Percentiles rank a stretch among this genome's conserved stretches.
Conservation (phyloP, 2,329 filamentous ascomycete species). For the Lojkania enalia region DNA sequence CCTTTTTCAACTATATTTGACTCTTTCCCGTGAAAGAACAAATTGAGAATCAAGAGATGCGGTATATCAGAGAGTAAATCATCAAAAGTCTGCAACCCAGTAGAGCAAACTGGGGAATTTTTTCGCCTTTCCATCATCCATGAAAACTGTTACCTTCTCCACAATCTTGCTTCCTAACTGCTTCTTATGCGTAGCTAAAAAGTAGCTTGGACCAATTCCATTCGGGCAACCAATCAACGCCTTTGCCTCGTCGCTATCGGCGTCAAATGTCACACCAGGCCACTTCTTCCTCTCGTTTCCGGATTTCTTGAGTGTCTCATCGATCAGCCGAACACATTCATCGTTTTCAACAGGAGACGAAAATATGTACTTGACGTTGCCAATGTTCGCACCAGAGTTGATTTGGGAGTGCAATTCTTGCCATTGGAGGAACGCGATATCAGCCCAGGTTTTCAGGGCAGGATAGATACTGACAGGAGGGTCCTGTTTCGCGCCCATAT, state of each 20-base stretch:
- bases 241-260: not conserved
- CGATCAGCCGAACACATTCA: not conserved
- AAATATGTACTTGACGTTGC: conserved; percentile 1
- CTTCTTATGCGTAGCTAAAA: conserved; percentile 6
- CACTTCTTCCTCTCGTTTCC: not conserved
- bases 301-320: not conserved
- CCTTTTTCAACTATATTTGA: too few relatives aligned
- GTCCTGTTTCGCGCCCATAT: not conserved
- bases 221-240: conserved; percentile 4
- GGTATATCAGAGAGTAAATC: too few relatives aligned
- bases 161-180: conserved; percentile 7
- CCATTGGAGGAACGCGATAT: conserved; percentile 7
- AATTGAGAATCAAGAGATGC: too few relatives aligned
- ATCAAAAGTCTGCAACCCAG: conserved; percentile 2
- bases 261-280: conserved; percentile 1
- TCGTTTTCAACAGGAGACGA: conserved; percentile 1
- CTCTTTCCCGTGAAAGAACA: too few relatives aligned
- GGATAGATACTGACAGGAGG: conserved; percentile 6
- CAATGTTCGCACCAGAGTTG: not conserved
- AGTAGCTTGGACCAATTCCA: conserved; percentile 1
- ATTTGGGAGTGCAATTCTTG: not conserved
- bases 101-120: conserved; percentile 2
- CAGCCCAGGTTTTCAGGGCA: not conserved
- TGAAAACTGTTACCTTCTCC: conserved; percentile 3
- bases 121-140: not conserved